Evolutionary conservation across 352 stramenopile species (phyloP), one percentile per base, ranked within the genome.

Genomic region (Globisporangium barbulae): DNA sequence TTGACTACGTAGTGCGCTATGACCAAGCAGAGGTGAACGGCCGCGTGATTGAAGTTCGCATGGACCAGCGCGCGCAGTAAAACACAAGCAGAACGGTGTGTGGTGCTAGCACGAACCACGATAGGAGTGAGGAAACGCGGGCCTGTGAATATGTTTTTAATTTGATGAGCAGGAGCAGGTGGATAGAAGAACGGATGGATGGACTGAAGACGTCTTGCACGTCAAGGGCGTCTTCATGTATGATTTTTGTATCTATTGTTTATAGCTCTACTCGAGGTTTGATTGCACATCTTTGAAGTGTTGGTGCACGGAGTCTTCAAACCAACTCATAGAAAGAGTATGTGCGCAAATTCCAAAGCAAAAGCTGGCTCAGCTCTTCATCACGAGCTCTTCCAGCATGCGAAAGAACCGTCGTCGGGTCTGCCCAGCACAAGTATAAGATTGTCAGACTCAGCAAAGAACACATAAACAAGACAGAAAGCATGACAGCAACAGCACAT

Each of bases 11-110:
- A 93, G 85, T 85, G 39, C 72, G 67, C 37, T 74, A 93, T 44
- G 88, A 93, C 59, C 78, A 75, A 6, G 65, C 78, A 39, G 79
- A 92, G 57, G 73, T 93, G 63, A 78, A 88, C 49, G 82, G 85
- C 30, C 80, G 81, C 4, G 55, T 71, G 60, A 84, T 94, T 54
- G 73, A 86, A 54, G 85, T 93, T 42, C 85, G 83, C 22, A 62
- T 88, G 60, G 83, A 93, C 64, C 87, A 82, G 47, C 72, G 68
- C 49, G 75, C 78, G 50, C 81, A 70, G 50, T 63, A 33, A 49
- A 50, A 47, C 35, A 35, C 15, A 39, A 8, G n/a, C 49, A 37
- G 17, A 55, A n/a, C 1, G 19, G n/a, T 33, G 28, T 12, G 8
- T 56, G 30, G 17, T 12, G 17, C 3, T 8, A 41, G 50, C 17